Base-by-base conservation (phyloP, 345 rosid species). In the Pugionium cornutum region DNA sequence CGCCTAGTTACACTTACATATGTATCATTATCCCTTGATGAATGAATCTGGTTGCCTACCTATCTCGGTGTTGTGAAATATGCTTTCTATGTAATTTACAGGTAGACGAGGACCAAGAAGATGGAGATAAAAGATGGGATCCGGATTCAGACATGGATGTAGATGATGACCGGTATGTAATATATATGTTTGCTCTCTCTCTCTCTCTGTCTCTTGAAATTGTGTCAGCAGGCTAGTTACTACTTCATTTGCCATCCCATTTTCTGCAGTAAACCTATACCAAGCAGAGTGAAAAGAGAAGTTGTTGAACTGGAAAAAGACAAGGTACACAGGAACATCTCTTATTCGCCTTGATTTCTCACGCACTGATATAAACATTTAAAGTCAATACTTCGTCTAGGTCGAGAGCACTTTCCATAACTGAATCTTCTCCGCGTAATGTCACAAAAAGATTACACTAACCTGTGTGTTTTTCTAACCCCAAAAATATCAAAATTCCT, bases 31-130 rank as follows among this genome's bases (percentile, higher is more conserved):
- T 52, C 45, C 11, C 11, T 25, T 40, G 58, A 61, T 65, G 58
- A 33, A 5, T 53, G 50, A 30, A n/a, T 9, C 51, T 9, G 31
- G 41, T 34, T 60, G 29, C 35, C 51, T 43, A 43, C 33, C 54
- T 46, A 53, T 46, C 57, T 18, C 45, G 37, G 35, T 46, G 42
- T 62, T 52, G 53, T 59, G 43, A 68, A 32, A 6, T 59, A 29
- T 27, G 4, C 62, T 3, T 71, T 64, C 25, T 64, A 4, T 65
- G 18, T 51, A 63, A 48, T 40, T 62, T 67, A 46, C 77, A 89
- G 97, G 87, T 69, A 7, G 85, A 84, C 53, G 97, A 89, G 81
- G 95, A 89, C 76, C 86, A 81, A 75, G 88, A 83, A 33, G 91
- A 83, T 79, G 83, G 75, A 9, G 95, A 89, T 79, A 88, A 81